A percentile compares a stretch with the other conserved stretches of the same genome.
phyloP scores from a whole-genome alignment of 192 early-diverging fungal species.

The Geranomyces variabilis region DNA sequence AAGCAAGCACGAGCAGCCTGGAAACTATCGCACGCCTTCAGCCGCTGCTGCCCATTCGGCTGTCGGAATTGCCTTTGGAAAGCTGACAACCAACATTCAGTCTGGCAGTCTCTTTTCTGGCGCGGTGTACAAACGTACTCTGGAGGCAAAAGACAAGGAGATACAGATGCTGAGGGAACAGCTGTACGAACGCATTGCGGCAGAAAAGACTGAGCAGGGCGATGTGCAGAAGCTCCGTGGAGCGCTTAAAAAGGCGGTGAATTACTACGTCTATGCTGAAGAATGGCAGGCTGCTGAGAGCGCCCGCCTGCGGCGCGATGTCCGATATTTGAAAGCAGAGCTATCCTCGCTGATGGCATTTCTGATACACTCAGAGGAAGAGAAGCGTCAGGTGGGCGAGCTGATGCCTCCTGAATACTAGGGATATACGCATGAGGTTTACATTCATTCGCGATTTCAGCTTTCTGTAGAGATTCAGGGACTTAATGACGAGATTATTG shows the following conservation, averaged over 20 bases:
- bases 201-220: constrained; percentile 31
- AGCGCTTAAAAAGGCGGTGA: constrained; percentile 53
- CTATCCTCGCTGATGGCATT: constrained; percentile 59
- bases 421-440: too few species aligned
- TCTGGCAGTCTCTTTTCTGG: constrained; percentile 46
- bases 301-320: constrained; percentile 50
- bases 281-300: constrained; percentile 60
- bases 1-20: constrained; percentile 17
- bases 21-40: not conserved
- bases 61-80: not conserved
- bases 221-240: constrained; percentile 52
- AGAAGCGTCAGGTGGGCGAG: constrained; percentile 49
- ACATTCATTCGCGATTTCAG: constrained; percentile 23
- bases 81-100: constrained; percentile 19
- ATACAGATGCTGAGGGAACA: constrained; percentile 50
- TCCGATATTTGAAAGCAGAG: constrained; percentile 57
- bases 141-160: constrained; percentile 55
- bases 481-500: constrained; percentile 27
- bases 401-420: not conserved
- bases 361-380: constrained; percentile 61
- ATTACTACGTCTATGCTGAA: constrained; percentile 63
- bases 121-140: constrained; percentile 51
- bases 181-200: constrained; percentile 40
- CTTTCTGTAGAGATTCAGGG: constrained; percentile 45
- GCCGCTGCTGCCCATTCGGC: not conserved